Evolutionary conservation across 805 yeast species (phyloP).

Genomic region (Starmerella davenportii): DNA sequence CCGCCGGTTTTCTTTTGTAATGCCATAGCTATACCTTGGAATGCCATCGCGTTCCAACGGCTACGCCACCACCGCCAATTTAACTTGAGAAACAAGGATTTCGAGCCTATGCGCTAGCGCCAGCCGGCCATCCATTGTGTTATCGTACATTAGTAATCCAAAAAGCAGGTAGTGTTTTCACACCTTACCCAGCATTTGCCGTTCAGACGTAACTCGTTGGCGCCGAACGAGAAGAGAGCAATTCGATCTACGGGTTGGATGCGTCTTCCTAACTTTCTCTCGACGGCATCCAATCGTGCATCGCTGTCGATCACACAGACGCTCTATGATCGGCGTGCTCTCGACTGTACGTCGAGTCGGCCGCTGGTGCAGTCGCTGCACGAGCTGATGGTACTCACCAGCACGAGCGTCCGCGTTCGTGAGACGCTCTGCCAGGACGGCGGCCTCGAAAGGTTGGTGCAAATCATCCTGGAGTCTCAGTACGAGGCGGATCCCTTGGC

Average conservation of each 20-base stretch:
- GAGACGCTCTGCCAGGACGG: constrained; percentile 83
- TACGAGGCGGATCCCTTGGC: constrained; percentile 18
- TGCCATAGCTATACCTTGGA: too few species aligned
- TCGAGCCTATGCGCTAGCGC: too few species aligned
- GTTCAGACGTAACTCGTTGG: not conserved
- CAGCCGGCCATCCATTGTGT: too few species aligned
- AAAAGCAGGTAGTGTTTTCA: too few species aligned
- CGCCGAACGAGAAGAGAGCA: not conserved
- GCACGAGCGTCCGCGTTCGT: constrained; percentile 72
- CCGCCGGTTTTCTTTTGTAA: too few species aligned
- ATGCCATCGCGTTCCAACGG: too few species aligned
- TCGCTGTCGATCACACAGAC: constrained; percentile 82
- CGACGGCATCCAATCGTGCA: constrained; percentile 65
- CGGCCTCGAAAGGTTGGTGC: constrained; percentile 73
- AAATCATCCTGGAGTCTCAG: constrained; percentile 49
- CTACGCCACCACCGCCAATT: too few species aligned
- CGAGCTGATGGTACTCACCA: constrained; percentile 71
- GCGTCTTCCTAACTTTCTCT: constrained; percentile 81
- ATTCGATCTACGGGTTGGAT: constrained; percentile 23
- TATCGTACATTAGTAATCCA: too few species aligned
- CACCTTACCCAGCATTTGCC: not conserved
- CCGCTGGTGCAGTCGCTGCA: constrained; percentile 85
- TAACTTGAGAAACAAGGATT: too few species aligned
- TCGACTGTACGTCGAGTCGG: constrained; percentile 74
- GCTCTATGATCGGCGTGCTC: constrained; percentile 77